Percentiles rank a stretch among this genome's conserved stretches.
Conservation (phyloP, 2,329 filamentous ascomycete species). For the Aspergillus eucalypticola region DNA sequence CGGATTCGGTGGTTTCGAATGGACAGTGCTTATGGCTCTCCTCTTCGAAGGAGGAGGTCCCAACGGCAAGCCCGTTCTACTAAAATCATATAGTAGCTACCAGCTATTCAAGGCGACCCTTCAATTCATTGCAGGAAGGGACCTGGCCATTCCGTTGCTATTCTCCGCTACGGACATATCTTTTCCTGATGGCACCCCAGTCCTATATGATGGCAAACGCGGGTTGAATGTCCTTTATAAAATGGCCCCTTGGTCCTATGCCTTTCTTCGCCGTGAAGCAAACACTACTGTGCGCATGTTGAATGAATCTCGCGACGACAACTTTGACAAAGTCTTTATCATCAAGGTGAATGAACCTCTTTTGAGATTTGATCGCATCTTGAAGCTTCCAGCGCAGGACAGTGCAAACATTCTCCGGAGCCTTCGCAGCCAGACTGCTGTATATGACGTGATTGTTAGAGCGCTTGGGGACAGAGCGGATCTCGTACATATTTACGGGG, state of each 20-base stretch:
- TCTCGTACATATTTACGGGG: slow-evolving; percentile 61
- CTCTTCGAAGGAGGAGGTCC: slow-evolving; percentile 75
- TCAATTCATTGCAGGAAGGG: slow-evolving; percentile 77
- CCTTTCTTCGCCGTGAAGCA: slow-evolving; percentile 71
- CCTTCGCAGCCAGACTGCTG: slow-evolving; percentile 33
- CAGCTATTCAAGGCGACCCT: slow-evolving; percentile 92
- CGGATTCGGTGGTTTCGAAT: slow-evolving; percentile 93
- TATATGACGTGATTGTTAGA: slow-evolving; percentile 66
- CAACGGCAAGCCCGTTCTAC: slow-evolving; percentile 70
- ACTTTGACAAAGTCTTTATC: slow-evolving; percentile 85
- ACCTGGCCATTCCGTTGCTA: slow-evolving; percentile 69
- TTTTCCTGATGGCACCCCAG: slow-evolving; percentile 56
- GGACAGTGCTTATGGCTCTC: slow-evolving; percentile 76
- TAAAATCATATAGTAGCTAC: slow-evolving; percentile 80
- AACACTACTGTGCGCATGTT: slow-evolving; percentile 72
- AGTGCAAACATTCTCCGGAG: slow-evolving; percentile 29
- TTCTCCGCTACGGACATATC: slow-evolving; percentile 30
- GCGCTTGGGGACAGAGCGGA: slow-evolving; percentile 75
- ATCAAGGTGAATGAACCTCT: slow-evolving; percentile 54
- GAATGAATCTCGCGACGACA: slow-evolving; percentile 70
- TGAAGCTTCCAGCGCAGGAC: slow-evolving; percentile 37
- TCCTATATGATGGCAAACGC: slow-evolving; percentile 74
- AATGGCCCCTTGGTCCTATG: slow-evolving; percentile 84
- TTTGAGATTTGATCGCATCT: slow-evolving; percentile 57
- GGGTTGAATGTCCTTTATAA: slow-evolving; percentile 85